These are phyloP conservation scores for Malassezia vespertilionis DNA, from an alignment of 1,284 basidiomycete genomes.

Conservation along the genomic window DNA sequence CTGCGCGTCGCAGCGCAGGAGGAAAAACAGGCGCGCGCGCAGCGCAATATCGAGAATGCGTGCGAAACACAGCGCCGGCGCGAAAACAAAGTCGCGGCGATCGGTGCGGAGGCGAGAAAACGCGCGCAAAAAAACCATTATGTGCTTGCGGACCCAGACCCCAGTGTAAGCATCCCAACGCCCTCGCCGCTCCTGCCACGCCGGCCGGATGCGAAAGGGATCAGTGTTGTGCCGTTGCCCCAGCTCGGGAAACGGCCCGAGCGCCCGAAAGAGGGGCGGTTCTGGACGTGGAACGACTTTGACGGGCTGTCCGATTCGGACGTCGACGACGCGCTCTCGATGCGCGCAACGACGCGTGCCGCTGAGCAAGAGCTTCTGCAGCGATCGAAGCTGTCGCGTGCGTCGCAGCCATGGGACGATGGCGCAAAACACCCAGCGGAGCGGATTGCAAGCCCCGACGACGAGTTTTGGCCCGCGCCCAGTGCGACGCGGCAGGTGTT, in stretches of 20 bases:
- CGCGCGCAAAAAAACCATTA: no score
- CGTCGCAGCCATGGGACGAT: background rate
- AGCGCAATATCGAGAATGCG: constrained; percentile 24
- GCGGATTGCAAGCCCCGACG: background rate
- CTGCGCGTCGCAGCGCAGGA: constrained; percentile 10
- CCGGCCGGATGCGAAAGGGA: constrained; percentile 37
- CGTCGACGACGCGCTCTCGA: constrained; percentile 30
- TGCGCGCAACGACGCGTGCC: constrained; percentile 37
- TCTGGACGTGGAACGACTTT: constrained; percentile 30
- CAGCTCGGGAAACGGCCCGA: constrained; percentile 38
- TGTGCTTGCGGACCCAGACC: constrained; percentile 21
- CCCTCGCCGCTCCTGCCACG: constrained; percentile 35
- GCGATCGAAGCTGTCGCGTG: no score
- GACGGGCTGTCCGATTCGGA: constrained; percentile 19
- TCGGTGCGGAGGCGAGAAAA: constrained; percentile 40
- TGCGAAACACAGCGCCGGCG: constrained; percentile 36
- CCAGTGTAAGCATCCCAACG: constrained; percentile 32
- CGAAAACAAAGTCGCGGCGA: constrained; percentile 38
- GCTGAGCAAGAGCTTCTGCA: constrained; percentile 40
- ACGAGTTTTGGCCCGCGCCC: constrained; percentile 15
- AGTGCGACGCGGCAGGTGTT: constrained; percentile 8
- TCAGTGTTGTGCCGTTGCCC: constrained; percentile 36
- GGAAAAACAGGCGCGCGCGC: constrained; percentile 7
- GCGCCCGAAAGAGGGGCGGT: constrained; percentile 37
- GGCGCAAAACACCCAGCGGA: background rate